A percentile compares a stretch with the other conserved stretches of the same genome.
phyloP scores from a whole-genome alignment of 2,329 filamentous ascomycete species.

The Dryadomyces quercivorus region DNA sequence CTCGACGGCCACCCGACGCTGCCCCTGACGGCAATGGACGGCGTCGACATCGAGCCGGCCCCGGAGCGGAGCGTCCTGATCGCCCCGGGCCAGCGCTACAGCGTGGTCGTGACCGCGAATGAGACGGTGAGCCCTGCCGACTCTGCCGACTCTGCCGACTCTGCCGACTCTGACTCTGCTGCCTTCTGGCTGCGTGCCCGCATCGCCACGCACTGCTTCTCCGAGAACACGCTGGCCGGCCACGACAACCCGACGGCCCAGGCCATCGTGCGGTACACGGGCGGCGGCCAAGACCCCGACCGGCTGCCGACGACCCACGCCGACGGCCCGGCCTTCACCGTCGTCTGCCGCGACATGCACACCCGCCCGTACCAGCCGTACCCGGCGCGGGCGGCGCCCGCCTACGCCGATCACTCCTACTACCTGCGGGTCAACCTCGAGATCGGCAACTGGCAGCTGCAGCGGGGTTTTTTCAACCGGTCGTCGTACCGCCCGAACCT shows the following conservation, averaged over 20 bases:
- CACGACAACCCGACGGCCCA: constrained; percentile 31
- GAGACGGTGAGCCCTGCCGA: constrained; percentile 23
- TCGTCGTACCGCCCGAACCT: constrained; percentile 39
- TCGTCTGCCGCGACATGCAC: constrained; percentile 39
- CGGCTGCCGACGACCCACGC: constrained; percentile 20
- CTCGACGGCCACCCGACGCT: constrained; percentile 48
- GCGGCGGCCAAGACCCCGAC: neutral
- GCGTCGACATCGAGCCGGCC: constrained; percentile 49
- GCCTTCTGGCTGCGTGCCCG: constrained; percentile 56
- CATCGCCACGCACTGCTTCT: constrained; percentile 49
- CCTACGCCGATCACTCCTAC: constrained; percentile 36
- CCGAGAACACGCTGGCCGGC: constrained; percentile 32
- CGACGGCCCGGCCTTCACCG: constrained; percentile 20
- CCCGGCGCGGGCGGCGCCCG: constrained; percentile 27
- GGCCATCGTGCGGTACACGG: constrained; percentile 34
- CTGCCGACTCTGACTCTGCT: constrained; percentile 29
- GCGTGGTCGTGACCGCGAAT: constrained; percentile 50
- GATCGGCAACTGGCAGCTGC: constrained; percentile 44
- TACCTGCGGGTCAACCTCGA: constrained; percentile 46
- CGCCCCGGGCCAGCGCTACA: constrained; percentile 60
- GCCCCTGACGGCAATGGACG: constrained; percentile 56
- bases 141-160: constrained; percentile 16
- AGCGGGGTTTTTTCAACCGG: constrained; percentile 45
- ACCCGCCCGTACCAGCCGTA: constrained; percentile 31
- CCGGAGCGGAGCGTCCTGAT: constrained; percentile 51